These are phyloP conservation scores for Puccinia coronata DNA, from an alignment of 1,284 basidiomycete species.

Conservation along the genomic window DNA sequence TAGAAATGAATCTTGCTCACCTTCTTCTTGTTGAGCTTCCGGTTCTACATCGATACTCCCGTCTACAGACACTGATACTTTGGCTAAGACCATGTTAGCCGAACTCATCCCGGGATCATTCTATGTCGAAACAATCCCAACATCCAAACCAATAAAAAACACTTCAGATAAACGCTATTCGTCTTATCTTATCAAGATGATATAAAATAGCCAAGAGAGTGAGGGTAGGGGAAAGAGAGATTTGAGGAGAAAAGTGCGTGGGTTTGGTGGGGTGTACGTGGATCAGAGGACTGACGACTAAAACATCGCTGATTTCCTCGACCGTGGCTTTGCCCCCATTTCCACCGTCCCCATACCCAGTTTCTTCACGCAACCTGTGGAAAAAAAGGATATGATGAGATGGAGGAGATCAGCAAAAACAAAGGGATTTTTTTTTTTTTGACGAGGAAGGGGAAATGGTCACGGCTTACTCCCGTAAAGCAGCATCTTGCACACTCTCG, in stretches of 20 bases:
- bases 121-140: background rate
- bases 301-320: slow-evolving; percentile 53
- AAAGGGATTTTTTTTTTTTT: no score
- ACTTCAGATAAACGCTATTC: background rate
- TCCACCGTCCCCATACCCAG: slow-evolving; percentile 56
- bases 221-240: background rate
- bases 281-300: slow-evolving; percentile 50
- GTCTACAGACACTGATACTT: background rate
- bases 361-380: slow-evolving; percentile 55
- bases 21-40: slow-evolving; percentile 28
- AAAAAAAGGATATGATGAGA: background rate
- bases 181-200: background rate
- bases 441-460: background rate
- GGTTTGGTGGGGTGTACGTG: no score
- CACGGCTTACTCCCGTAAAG: slow-evolving; percentile 54
- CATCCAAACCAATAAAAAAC: no score
- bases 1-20: no score
- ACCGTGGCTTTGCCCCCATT: slow-evolving; percentile 54
- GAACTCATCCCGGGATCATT: slow-evolving; percentile 29
- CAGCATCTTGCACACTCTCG: slow-evolving; percentile 56
- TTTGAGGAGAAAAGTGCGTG: no score
- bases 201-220: background rate
- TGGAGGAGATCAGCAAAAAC: background rate
- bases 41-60: background rate
- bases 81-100: slow-evolving; percentile 20